Evolutionary conservation across 805 yeast species (phyloP), one percentile per base, ranked within the genome.

Genomic region (Metschnikowia cerradonensis): DNA sequence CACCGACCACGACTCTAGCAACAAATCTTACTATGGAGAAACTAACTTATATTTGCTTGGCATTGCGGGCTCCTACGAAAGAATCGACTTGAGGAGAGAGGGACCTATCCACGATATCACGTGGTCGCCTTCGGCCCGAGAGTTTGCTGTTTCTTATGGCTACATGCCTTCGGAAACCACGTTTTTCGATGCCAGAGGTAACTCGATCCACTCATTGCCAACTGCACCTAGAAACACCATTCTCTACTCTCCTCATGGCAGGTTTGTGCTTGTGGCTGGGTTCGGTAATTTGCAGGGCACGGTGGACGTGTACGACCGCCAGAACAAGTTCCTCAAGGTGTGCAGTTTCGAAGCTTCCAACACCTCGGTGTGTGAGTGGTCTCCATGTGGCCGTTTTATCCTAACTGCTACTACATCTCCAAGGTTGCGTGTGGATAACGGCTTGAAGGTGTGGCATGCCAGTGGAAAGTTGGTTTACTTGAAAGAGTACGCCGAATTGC

Each of bases 81-180:
- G 96, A 63, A 91, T 94, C 61, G 79, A 83, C 51, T 81, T 94
- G 61, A 90, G 88, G 55, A 85, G 88, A 61, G 96, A 90, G 64
- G 98, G 98, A 32, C 98, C 99, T 41, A 90, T 94, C 60, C 97
- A 94, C 72, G 99, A 94, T 68, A 88, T 92, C 54, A 84, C 94
- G 20, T 94, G 99, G 99, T 87, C 96, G 23, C 97, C 98, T 52
- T 83, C 90, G 47, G 89, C 96, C 17, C 81, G 96, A 60, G 98
- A 94, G 72, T 95, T 94, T 75, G 98, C 97, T 53, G 99, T 94
- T 41, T 90, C 88, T 50, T 91, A 91, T 65, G 99, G 99, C 32
- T 91, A 82, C 72, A 94, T 94, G 98, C 99, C 99, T 2, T 89
- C 97, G 30, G 86, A 87, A 62, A 91, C 97, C 23, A 83, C 96